Evolutionary conservation across 768 basidiomycete genomes (phyloP).

Genomic region (Xerocomus brunneocitrinus): DNA sequence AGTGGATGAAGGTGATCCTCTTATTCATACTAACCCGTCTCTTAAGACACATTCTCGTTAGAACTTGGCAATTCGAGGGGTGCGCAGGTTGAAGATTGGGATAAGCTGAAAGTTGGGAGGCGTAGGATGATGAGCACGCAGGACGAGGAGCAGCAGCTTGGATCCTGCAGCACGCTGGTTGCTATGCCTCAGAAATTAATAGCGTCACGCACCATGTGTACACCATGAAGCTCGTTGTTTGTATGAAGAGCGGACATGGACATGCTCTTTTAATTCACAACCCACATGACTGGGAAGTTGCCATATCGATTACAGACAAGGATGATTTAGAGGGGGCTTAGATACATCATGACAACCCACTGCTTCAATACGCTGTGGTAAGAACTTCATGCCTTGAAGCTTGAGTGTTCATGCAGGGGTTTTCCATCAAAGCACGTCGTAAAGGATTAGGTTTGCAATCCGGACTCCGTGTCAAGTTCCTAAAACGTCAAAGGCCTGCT

Average conservation of each 20-base stretch:
- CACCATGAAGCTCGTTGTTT: constrained; percentile 4
- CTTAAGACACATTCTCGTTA: constrained; percentile 13
- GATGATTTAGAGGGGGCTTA: too few species aligned
- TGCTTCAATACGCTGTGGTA: too few species aligned
- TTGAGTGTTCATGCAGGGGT: too few species aligned
- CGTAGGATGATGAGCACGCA: neutral
- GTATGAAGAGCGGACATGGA: neutral
- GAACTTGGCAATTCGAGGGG: neutral
- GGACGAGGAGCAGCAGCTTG: neutral
- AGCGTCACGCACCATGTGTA: constrained; percentile 9
- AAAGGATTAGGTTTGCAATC: too few species aligned
- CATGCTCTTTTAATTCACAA: neutral
- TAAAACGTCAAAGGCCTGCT: too few species aligned
- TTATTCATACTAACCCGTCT: constrained; percentile 14
- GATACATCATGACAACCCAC: too few species aligned
- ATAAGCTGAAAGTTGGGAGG: neutral
- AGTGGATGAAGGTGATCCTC: neutral
- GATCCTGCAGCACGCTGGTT: constrained; percentile 1
- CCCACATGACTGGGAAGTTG: neutral
- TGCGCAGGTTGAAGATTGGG: neutral
- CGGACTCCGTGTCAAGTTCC: too few species aligned
- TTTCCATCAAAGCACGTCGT: too few species aligned
- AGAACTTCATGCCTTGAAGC: too few species aligned
- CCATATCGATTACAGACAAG: neutral
- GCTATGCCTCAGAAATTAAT: constrained; percentile 4